These are phyloP conservation scores for Coemansia sp. DNA, from an alignment of 192 early-diverging fungal genomes.

Conservation along the genomic window DNA sequence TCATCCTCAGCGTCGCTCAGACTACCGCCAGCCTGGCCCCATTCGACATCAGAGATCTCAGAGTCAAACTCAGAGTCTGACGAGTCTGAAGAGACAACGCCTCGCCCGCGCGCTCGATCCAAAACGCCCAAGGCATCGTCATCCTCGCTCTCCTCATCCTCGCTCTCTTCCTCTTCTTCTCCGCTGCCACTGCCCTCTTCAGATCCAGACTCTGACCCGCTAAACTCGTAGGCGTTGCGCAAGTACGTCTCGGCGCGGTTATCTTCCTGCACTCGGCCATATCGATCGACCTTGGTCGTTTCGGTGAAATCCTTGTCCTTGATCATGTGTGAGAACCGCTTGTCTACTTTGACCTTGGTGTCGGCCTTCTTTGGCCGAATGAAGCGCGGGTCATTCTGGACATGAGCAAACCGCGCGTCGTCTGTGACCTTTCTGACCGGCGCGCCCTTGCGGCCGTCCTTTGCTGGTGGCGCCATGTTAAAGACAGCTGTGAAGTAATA, in stretches of 20 bases:
- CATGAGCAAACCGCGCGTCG: conserved; percentile 79
- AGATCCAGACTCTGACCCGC: conserved; percentile 35
- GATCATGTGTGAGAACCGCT: conserved; percentile 85
- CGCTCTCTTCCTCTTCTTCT: conserved; percentile 24
- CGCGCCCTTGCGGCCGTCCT: conserved; percentile 7
- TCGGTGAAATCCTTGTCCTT: conserved; percentile 67
- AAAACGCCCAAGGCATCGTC: conserved; percentile 44
- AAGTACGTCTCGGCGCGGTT: conserved; percentile 37
- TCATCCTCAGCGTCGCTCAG: conserved; percentile 62
- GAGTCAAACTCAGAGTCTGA: conserved; percentile 39
- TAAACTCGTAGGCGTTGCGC: conserved; percentile 59
- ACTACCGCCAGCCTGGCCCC: conserved; percentile 42
- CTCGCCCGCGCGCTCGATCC: conserved; percentile 85
- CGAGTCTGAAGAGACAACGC: conserved; percentile 55
- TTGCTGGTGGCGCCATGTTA: conserved; percentile 37
- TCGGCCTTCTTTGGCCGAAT: conserved; percentile 76
- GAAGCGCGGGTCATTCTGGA: conserved; percentile 85
- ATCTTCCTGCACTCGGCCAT: conserved; percentile 37
- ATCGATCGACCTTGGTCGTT: conserved; percentile 48
- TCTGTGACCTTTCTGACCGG: conserved; percentile 53
- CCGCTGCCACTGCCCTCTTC: background rate
- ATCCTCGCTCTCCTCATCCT: conserved; percentile 18
- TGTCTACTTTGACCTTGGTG: conserved; percentile 85
- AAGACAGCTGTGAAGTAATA: no score
- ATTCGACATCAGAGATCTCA: conserved; percentile 38